These are phyloP conservation scores for Colletotrichum caudatum DNA, from an alignment of 2,329 filamentous ascomycete species.

Conservation along the genomic window DNA sequence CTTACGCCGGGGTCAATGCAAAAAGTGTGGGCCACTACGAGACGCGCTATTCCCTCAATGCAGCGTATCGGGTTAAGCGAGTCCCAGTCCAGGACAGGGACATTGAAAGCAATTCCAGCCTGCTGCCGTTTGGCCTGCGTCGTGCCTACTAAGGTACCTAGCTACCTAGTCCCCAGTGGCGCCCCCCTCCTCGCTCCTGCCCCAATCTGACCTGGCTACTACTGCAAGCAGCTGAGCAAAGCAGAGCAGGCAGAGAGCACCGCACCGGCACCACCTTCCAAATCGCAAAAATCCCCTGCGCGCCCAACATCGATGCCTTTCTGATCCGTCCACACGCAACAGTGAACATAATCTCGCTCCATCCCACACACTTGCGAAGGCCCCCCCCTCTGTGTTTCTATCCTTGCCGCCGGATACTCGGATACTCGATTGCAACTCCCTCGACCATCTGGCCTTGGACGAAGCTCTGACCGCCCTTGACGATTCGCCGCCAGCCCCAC, in stretches of 20 bases:
- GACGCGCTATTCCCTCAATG: conserved; percentile 3
- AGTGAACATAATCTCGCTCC: conserved; percentile 34
- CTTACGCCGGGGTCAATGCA: conserved; percentile 15
- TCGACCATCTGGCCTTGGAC: conserved; percentile 29
- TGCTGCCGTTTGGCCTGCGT: background rate
- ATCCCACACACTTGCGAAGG: conserved; percentile 30
- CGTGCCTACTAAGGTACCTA: conserved; percentile 1
- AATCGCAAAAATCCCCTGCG: conserved; percentile 38
- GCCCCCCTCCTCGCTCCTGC: conserved; percentile 2
- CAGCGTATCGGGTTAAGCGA: conserved; percentile 36
- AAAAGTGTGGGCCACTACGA: conserved; percentile 2
- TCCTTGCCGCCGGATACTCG: conserved; percentile 22
- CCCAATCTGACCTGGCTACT: conserved; percentile 12
- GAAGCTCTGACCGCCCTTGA: conserved; percentile 42
- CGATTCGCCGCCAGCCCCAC: conserved; percentile 41
- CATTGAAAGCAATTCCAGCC: conserved; percentile 24
- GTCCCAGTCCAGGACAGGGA: conserved; percentile 20
- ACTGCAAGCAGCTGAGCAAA: conserved; percentile 31
- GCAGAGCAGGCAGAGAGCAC: conserved; percentile 15
- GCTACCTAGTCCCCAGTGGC: background rate
- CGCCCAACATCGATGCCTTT: conserved; percentile 33
- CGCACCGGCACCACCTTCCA: conserved; percentile 24
- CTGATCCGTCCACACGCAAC: conserved; percentile 24
- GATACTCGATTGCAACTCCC: conserved; percentile 23
- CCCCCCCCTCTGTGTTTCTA: conserved; percentile 6